Base-by-base conservation (phyloP, 805 yeast species). In the Starmerella scarabaei region DNA sequence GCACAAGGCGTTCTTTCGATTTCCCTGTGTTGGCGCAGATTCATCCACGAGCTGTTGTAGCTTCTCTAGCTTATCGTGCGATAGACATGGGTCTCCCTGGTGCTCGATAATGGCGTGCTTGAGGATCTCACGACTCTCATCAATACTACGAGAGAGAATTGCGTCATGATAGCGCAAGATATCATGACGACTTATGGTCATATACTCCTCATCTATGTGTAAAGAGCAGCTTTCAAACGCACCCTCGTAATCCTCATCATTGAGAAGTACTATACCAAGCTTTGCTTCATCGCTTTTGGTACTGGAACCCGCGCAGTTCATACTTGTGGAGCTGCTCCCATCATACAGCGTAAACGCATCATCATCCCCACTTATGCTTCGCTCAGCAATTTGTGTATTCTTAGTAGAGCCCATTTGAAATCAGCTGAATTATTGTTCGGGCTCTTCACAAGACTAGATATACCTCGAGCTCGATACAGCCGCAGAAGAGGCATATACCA, bases 41-140 rank as follows among this genome's bases (percentile, higher is more conserved):
- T 30, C 20, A 5, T 29, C 30, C 28, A 17, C 30, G 18, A 43
- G 36, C 20, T 21, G 19, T 15, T 27, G 9, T 11, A 46, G 30
- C 14, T 5, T 17, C 16, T 32, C 30, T 3, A 43, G 38, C 18
- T 46, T 46, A 9, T 27, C 35, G 26, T 42, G 41, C 6, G 43
- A 18, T 6, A 44, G 38, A 21, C 72, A 72, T 23, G 68, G 66
- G 51, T 73, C 79, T 36, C 61, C 66, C 5, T 49, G 50, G 48
- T 71, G 75, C 20, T 66, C 64, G 1, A 48, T 59, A 3, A 66
- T 45, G 4, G 70, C 66, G 12, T 58, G 56, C 21, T 53, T 51
- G 35, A 74, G 53, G 32, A 71, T 62, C 6, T 54, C 57, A 0
- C 64, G 29, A 0, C 73, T 66, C 28, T 68, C 69, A 1, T 58